Evolutionary conservation across 164 flowering plant species (phyloP).

Genomic region (Brasenia schreberi): DNA sequence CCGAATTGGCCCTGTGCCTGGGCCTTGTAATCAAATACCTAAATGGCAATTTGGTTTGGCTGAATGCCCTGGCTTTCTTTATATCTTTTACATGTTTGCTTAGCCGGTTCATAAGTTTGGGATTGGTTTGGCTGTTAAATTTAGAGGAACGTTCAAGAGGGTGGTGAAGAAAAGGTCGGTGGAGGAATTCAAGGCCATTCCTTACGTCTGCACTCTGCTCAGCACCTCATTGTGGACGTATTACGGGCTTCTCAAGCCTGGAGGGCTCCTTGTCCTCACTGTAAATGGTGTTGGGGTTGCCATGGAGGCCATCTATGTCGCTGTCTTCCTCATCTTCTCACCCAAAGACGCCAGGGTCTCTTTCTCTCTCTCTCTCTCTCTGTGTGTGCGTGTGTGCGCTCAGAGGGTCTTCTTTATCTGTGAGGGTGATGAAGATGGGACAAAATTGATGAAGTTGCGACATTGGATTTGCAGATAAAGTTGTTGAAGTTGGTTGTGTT

Average conservation of each 20-base stretch:
- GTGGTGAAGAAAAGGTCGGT: conserved; percentile 66
- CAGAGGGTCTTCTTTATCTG: background rate
- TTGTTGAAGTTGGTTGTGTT: conserved; percentile 24
- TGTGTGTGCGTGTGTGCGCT: background rate
- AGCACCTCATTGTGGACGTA: conserved; percentile 64
- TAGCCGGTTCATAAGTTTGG: too few species aligned
- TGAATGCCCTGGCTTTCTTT: background rate
- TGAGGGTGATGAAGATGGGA: too few species aligned
- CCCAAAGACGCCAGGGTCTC: conserved; percentile 45
- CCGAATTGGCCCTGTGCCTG: too few species aligned
- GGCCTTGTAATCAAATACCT: too few species aligned
- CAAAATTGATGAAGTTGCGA: too few species aligned
- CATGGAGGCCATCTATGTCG: conserved; percentile 44
- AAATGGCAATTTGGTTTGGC: background rate
- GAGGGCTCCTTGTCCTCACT: conserved; percentile 40
- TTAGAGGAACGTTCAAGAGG: conserved; percentile 35
- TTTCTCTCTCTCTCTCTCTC: background rate
- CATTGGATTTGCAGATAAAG: conserved; percentile 23
- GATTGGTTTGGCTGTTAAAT: background rate
- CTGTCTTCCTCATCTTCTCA: conserved; percentile 48
- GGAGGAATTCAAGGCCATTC: conserved; percentile 46
- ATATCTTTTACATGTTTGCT: background rate
- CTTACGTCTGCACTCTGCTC: conserved; percentile 50
- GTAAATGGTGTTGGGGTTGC: conserved; percentile 57
- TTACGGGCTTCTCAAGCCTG: conserved; percentile 71